Base-by-base conservation (phyloP, 352 stramenopile species). In the Pilasporangium apinafurcum region DNA sequence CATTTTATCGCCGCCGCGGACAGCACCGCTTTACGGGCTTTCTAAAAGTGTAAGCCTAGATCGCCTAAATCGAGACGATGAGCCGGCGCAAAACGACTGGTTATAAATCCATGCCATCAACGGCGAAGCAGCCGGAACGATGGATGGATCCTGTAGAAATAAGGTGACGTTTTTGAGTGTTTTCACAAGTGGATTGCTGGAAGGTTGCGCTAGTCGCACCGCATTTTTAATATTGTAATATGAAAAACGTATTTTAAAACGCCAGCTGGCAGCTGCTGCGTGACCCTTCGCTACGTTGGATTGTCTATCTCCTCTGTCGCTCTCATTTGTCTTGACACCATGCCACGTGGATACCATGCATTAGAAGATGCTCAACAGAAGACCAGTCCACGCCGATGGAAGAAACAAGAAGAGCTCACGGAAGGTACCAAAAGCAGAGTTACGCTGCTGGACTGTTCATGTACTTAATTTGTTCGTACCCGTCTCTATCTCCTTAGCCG, bases 21-120 rank as follows among this genome's bases (percentile, higher is more conserved):
- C 59, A 32, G 51, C 65, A 24, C 76, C 67, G 13, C 41, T 62
- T 5, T 66, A 66, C 39, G 51, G 68, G 6, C 67, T 82, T 45
- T 86, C 75, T 32, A 91, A 91, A 66, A 91, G 78, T 47, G 65
- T 91, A 33, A 91, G 70, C 41, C 54, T 82, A 29, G 63, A 37
- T 24, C 63, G 52, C 32, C 40, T 84, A 31, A 59, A 78, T 49
- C 70, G 84, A 30, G 74, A 87, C 30, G 74, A 86, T 28, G 73
- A 86, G 47, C 78, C 78, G 28, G 62, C 72, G 31, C 57, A 77
- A 56, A 83, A 79, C 59, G 67, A 85, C 46, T 90, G 78, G 78
- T 69, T 87, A 51, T 90, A 85, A 67, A 44, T 51, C 56, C n/a
- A n/a, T 25, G 40, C 28, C 26, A 14, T 16, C 25, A 56, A 52